Percentiles rank a stretch among this genome's conserved stretches.
Evolutionary conservation across 1,284 basidiomycete species (phyloP).

Genomic region (Trametes hirsuta): DNA sequence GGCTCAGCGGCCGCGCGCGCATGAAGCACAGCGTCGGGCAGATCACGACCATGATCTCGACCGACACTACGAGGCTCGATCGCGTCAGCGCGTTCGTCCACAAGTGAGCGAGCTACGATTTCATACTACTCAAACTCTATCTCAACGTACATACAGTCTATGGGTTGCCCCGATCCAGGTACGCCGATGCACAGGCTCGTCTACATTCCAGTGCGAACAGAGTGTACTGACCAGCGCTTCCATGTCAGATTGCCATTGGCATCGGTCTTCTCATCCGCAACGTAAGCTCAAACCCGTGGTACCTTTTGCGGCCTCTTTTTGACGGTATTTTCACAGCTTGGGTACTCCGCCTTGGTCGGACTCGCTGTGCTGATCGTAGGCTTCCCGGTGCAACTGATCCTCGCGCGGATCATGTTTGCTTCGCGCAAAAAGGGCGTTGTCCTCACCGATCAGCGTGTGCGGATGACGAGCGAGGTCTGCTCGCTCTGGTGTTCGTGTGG

Average conservation of each 20-base stretch:
- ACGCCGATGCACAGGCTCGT: not conserved
- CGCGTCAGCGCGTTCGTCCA: slow-evolving; percentile 50
- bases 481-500: not conserved
- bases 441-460: slow-evolving; percentile 73
- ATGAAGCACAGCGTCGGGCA: slow-evolving; percentile 64
- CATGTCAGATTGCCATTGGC: slow-evolving; percentile 56
- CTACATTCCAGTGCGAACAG: not conserved
- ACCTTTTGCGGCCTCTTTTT: not conserved
- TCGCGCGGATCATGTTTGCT: slow-evolving; percentile 66
- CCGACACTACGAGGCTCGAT: slow-evolving; percentile 61
- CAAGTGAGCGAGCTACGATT: slow-evolving; percentile 42
- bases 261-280: slow-evolving; percentile 67
- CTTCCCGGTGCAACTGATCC: slow-evolving; percentile 65
- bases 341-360: slow-evolving; percentile 73
- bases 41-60: slow-evolving; percentile 73
- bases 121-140: slow-evolving; percentile 13
- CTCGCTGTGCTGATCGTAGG: slow-evolving; percentile 63
- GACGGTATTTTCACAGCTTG: slow-evolving; percentile 47
- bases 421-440: slow-evolving; percentile 68
- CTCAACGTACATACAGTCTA: slow-evolving; percentile 39
- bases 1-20: slow-evolving; percentile 67
- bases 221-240: not conserved
- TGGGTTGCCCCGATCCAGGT: slow-evolving; percentile 63
- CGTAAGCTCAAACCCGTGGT: slow-evolving; percentile 36
- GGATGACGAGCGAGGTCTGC: slow-evolving; percentile 62